Base-by-base conservation (phyloP, 1,284 basidiomycete genomes). In the Leccinum glutinopallens region DNA sequence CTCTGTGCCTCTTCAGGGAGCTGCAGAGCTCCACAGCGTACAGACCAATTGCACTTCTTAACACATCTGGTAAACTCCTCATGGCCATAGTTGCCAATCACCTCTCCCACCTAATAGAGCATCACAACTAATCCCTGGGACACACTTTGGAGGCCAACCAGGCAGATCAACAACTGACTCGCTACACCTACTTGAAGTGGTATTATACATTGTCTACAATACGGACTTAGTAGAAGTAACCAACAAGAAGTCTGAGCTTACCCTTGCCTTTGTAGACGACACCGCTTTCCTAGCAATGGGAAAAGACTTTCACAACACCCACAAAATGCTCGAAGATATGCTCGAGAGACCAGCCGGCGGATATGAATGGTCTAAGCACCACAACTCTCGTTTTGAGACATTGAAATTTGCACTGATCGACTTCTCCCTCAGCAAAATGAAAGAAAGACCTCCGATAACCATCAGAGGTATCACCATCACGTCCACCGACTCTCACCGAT, bases 121-220 rank as follows among this genome's bases (percentile, higher is more conserved):
- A 4, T 0, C 4, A 65, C 1, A 60, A 4, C 46, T 65, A 0
- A n/a, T 65, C 0, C 54, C 64, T 0, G 0, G 7, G 1, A 65
- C 54, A 9, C 73, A 76, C 43, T 78, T 75, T 35, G 69, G 77
- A 1, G 69, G 77, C 0, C 22, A 69, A 4, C 70, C 73, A 5
- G 73, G 73, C 0, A 5, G 70, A 2, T 67, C 72, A 0, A 76
- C 74, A 0, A 69, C 66, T 0, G 74, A 78, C 67, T 65, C 70
- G 0, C 25, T 77, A 0, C 71, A 75, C 7, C 63, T 71, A 0
- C 54, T 77, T 0, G 68, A 72, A 19, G 62, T 73, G 66, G 66
- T 74, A 0, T 63, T 72, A 0, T 78, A 75, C 56, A 62, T 73
- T 0, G 73, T 74, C 22, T 78, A 76, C 62, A 75, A 72, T 33